phyloP scores from a whole-genome alignment of 495 filamentous ascomycete genomes.

The Neurospora sp. region DNA sequence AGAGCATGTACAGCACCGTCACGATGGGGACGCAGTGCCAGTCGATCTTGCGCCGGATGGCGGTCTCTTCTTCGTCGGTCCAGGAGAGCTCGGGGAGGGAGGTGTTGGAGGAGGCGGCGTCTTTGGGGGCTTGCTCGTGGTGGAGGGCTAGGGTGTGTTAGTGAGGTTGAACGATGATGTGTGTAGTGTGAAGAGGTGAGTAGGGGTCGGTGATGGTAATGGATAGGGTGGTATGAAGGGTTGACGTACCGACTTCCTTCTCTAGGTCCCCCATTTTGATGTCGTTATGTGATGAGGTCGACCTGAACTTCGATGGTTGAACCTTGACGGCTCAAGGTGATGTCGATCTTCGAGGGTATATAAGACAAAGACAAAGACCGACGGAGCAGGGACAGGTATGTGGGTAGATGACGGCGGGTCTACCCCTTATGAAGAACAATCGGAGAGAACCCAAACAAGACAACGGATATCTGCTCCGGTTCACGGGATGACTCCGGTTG shows the following conservation, averaged over 20 bases:
- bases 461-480: background rate
- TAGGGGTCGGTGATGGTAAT: background rate
- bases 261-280: background rate
- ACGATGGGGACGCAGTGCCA: constrained; percentile 42
- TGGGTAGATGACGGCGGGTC: background rate
- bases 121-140: background rate
- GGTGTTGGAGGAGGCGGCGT: constrained; percentile 2
- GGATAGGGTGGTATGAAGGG: background rate
- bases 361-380: background rate
- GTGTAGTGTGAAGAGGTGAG: background rate
- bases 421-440: background rate
- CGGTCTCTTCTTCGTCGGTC: constrained; percentile 40
- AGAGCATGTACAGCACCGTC: constrained; percentile 43
- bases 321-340: background rate
- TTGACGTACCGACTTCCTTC: background rate
- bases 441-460: background rate
- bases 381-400: background rate
- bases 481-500: background rate
- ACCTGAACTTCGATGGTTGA: background rate
- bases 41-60: constrained; percentile 42
- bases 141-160: background rate
- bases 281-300: background rate
- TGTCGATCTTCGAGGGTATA: background rate
- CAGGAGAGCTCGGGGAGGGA: constrained; percentile 26
- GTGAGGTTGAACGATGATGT: background rate